Base-by-base conservation (phyloP, 1,139 yeast species). In the Protomyces arabidopsidicola region DNA sequence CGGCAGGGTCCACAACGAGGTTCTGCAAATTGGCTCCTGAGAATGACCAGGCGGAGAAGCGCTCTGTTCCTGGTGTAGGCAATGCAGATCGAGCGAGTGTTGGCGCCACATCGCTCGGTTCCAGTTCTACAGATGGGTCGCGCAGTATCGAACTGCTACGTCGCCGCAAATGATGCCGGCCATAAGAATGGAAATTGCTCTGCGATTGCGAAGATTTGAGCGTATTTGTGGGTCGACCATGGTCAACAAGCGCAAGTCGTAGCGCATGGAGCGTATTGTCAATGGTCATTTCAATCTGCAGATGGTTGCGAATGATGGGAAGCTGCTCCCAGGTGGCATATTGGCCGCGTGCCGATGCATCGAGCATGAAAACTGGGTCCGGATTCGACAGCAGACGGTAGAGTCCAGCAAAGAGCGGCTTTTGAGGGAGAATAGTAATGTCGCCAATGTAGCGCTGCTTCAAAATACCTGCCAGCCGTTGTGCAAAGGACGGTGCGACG, bases 391-490 rank as follows among this genome's bases (percentile, higher is more conserved):
- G 80, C 48, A 93, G 75, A 66, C 83, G 84, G 42, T 79, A 75
- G 64, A 89, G 77, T 68, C 90, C 93, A 0, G 78, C 70, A 12
- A 52, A 39, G 18, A 84, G 71, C 51, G 80, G 77, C 65, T 87
- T 79, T 61, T 87, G 88, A 0, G 98, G 98, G 55, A 93, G 75
- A 55, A 93, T 90, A 0, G 98, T 93, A 52, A 93, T 87, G 73
- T 93, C 96, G 0, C 98, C 98, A 10, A 95, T 86, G 73, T 93
- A 93, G 68, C 86, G 85, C 72, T 93, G 98, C 0, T 91, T 83
- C 20, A 93, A 74, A 5, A 93, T 82, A 0, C 96, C 86, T 52
- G 87, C 83, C 52, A 87, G 70, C 70, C 89, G 90, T 36, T 90
- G 84, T 42, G 90, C 82, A 20, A 87, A 71, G 69, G 88, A 89